Percentiles rank a stretch among this genome's conserved stretches.
These are phyloP conservation scores for Croton setiger DNA, from an alignment of 441 rosid species.

Conservation along the genomic window DNA sequence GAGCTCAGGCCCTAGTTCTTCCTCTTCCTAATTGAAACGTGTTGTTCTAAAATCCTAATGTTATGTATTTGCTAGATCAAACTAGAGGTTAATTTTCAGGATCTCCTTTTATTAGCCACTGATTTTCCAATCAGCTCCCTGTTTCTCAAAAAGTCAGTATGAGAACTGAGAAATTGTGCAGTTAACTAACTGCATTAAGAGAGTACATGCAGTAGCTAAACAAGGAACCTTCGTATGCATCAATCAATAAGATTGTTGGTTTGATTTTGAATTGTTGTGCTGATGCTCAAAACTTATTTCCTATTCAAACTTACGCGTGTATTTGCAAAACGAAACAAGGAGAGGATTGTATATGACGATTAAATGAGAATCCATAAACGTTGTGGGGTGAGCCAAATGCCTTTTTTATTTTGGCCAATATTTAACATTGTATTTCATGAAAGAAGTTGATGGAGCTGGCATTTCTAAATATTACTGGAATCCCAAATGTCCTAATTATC, in stretches of 20 bases:
- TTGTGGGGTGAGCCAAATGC: too few species aligned
- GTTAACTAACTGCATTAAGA: not conserved
- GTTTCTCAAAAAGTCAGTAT: slow-evolving; percentile 2
- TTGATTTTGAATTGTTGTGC: not conserved
- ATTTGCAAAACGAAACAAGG: too few species aligned
- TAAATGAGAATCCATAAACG: too few species aligned
- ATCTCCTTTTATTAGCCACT: slow-evolving; percentile 15
- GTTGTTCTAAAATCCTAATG: slow-evolving; percentile 2
- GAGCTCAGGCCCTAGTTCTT: slow-evolving; percentile 55
- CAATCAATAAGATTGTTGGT: not conserved
- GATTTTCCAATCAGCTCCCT: slow-evolving; percentile 10
- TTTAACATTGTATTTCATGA: too few species aligned
- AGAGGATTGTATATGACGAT: too few species aligned
- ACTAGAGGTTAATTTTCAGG: slow-evolving; percentile 10
- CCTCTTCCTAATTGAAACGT: slow-evolving; percentile 35
- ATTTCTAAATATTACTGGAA: too few species aligned
- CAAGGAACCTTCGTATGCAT: not conserved
- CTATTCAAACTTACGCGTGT: too few species aligned
- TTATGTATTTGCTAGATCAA: slow-evolving; percentile 16
- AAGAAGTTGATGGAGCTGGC: too few species aligned
- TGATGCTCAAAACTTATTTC: too few species aligned
- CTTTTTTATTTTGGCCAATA: too few species aligned
- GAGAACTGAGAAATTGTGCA: not conserved
- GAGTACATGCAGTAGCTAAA: slow-evolving; percentile 13
- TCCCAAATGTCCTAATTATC: slow-evolving; percentile 2